Conservation (phyloP, 331 rosid species). For the Quercus phellos region DNA sequence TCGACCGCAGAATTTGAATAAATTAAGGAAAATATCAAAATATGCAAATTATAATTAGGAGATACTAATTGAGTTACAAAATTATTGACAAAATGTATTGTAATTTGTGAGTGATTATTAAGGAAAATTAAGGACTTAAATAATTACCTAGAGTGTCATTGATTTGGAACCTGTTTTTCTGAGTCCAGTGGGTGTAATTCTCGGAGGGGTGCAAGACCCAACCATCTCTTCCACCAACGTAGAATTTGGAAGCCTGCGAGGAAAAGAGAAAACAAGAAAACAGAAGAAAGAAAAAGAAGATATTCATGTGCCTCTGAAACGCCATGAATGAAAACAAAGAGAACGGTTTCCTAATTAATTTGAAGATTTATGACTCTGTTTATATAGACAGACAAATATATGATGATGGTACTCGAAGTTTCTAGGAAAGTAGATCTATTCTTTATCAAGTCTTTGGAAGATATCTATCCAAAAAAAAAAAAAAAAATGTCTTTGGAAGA, state of each 20-base stretch:
- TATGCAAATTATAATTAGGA: no score
- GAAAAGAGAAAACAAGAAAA: constrained; percentile 15
- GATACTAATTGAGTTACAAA: no score
- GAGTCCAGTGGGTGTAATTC: constrained; percentile 54
- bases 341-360: not conserved
- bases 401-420: not conserved
- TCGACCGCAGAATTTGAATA: no score
- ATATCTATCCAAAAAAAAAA: no score
- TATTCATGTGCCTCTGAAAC: constrained; percentile 13
- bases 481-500: no score
- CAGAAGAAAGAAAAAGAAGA: constrained; percentile 22
- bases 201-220: constrained; percentile 73
- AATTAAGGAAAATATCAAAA: not conserved
- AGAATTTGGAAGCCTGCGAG: constrained; percentile 40
- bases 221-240: constrained; percentile 67
- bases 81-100: no score
- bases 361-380: not conserved
- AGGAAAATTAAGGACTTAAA: not conserved
- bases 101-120: no score
- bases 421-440: not conserved
- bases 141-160: constrained; percentile 53
- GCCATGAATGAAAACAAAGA: constrained; percentile 23
- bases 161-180: constrained; percentile 52
- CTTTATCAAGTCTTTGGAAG: no score
- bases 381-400: not conserved